These are phyloP conservation scores for Ustilago hordei DNA, from an alignment of 1,284 basidiomycete genomes.

Conservation along the genomic window DNA sequence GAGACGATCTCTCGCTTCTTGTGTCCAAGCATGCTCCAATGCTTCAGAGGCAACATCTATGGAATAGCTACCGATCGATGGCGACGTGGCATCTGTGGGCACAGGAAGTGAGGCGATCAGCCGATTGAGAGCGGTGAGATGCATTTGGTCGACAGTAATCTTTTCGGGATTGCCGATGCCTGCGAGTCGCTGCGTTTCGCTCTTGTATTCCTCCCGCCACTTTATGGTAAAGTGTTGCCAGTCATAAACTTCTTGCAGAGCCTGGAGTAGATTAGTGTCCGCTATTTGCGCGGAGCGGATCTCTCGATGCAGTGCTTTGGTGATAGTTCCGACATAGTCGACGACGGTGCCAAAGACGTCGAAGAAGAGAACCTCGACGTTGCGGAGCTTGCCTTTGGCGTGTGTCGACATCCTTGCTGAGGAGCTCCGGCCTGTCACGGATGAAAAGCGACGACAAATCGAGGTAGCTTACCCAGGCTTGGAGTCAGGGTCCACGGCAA, in stretches of 20 bases:
- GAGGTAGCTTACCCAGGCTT: neutral
- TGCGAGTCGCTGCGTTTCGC: constrained; percentile 26
- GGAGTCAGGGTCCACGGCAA: constrained; percentile 5
- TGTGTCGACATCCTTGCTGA: neutral
- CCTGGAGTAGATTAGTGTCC: neutral
- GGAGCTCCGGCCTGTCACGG: too few species aligned
- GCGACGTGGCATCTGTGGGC: neutral
- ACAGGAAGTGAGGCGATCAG: constrained; percentile 26
- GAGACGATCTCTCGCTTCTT: constrained; percentile 19
- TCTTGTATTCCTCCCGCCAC: constrained; percentile 35
- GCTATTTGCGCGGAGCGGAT: constrained; percentile 10
- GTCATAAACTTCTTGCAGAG: constrained; percentile 28
- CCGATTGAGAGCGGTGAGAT: constrained; percentile 24
- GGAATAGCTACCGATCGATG: neutral
- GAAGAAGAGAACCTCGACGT: constrained; percentile 32
- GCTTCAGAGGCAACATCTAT: constrained; percentile 15
- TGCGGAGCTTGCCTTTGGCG: constrained; percentile 2
- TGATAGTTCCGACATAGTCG: constrained; percentile 37
- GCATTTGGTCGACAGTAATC: constrained; percentile 46
- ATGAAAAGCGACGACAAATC: neutral
- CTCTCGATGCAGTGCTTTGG: constrained; percentile 23
- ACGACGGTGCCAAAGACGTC: constrained; percentile 49
- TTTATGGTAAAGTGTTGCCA: constrained; percentile 34
- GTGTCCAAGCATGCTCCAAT: constrained; percentile 24
- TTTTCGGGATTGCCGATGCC: constrained; percentile 30